Conservation (phyloP, 1,139 yeast genomes). For the Blastobotrys malaysiensis region DNA sequence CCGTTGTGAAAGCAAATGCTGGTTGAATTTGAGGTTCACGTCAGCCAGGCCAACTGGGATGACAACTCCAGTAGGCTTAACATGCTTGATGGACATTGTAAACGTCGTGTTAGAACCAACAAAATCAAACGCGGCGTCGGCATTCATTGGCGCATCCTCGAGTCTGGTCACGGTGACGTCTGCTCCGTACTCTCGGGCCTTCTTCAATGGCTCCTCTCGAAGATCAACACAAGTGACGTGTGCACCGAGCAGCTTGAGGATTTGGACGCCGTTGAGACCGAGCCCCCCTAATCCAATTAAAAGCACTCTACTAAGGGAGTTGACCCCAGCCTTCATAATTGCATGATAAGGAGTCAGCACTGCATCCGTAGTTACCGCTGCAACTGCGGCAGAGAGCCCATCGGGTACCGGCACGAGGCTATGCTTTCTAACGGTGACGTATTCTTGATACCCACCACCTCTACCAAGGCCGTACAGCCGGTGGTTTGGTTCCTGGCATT, state of each 20-base stretch:
- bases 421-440: slow-evolving; percentile 33
- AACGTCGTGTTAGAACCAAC: slow-evolving; percentile 42
- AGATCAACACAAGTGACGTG: slow-evolving; percentile 41
- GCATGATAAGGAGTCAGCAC: slow-evolving; percentile 51
- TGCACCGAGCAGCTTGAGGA: slow-evolving; percentile 40
- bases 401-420: slow-evolving; percentile 40
- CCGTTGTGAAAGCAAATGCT: slow-evolving; percentile 33
- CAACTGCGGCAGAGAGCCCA: slow-evolving; percentile 41
- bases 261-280: slow-evolving; percentile 47
- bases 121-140: slow-evolving; percentile 40
- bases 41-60: slow-evolving; percentile 44
- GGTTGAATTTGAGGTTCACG: slow-evolving; percentile 33
- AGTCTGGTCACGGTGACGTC: slow-evolving; percentile 40
- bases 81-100: slow-evolving; percentile 26
- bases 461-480: slow-evolving; percentile 35
- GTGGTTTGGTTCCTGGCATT: slow-evolving; percentile 27
- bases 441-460: slow-evolving; percentile 49
- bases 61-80: slow-evolving; percentile 39
- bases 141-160: slow-evolving; percentile 19
- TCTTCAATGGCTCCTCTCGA: slow-evolving; percentile 32
- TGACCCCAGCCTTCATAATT: slow-evolving; percentile 34
- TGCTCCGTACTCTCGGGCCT: slow-evolving; percentile 42
- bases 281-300: slow-evolving; percentile 49
- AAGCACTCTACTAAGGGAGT: slow-evolving; percentile 40
- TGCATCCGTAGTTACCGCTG: slow-evolving; percentile 49